phyloP scores from a whole-genome alignment of 441 rosid genomes.

The Pelargonium cotyledonis region DNA sequence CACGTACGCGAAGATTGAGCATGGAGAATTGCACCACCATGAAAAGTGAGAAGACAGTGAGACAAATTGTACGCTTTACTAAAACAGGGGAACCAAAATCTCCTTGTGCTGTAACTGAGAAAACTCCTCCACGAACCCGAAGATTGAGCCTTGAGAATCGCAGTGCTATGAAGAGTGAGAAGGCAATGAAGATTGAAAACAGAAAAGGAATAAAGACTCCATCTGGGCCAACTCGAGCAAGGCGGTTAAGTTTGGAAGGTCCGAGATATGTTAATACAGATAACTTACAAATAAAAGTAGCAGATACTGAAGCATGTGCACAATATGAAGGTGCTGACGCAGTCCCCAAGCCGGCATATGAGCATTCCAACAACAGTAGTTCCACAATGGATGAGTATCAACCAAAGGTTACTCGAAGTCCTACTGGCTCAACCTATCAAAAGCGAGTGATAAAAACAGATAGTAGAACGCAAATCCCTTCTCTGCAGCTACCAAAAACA shows the following conservation, averaged over 20 bases:
- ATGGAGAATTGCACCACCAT: not conserved
- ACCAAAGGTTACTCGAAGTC: constrained; percentile 47
- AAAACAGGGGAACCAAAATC: constrained; percentile 17
- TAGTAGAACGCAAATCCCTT: constrained; percentile 38
- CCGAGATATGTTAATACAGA: constrained; percentile 37
- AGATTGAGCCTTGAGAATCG: constrained; percentile 63
- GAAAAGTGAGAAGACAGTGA: constrained; percentile 2
- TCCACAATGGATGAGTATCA: constrained; percentile 26
- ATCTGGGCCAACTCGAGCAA: constrained; percentile 34
- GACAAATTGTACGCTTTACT: constrained; percentile 3
- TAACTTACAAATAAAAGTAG: constrained; percentile 19
- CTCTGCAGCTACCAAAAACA: constrained; percentile 45
- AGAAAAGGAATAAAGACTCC: constrained; percentile 48
- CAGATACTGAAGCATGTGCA: constrained; percentile 24
- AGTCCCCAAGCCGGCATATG: constrained; percentile 20
- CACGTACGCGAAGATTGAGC: constrained; percentile 2
- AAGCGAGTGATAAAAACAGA: constrained; percentile 36
- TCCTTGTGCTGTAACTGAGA: constrained; percentile 20
- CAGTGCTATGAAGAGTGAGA: constrained; percentile 40
- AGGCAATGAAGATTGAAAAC: constrained; percentile 29
- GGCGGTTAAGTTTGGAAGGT: constrained; percentile 66
- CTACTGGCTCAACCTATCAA: constrained; percentile 39
- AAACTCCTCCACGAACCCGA: constrained; percentile 39
- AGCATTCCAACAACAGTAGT: constrained; percentile 25
- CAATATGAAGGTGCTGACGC: constrained; percentile 34